Evolutionary conservation across 225 moss, liverwort and hornwort genomes (phyloP).

Genomic region (Bryum argenteum): DNA sequence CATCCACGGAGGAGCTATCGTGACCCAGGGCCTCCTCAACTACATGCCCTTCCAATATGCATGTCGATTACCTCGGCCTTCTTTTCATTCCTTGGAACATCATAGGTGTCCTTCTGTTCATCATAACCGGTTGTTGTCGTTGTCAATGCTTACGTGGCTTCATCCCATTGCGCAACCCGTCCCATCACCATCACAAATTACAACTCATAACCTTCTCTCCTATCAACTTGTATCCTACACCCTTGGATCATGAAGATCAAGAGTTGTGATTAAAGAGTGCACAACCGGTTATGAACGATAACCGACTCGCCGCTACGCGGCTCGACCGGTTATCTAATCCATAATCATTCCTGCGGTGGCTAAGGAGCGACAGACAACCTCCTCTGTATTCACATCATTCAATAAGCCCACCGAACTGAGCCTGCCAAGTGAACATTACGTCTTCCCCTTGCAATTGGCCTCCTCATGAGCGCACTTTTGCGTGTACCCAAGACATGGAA

Average conservation of each 20-base stretch:
- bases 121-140: too few species aligned
- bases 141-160: too few species aligned
- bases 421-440: constrained; percentile 51
- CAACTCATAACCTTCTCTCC: too few species aligned
- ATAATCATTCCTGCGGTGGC: constrained; percentile 63
- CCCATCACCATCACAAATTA: too few species aligned
- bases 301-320: too few species aligned
- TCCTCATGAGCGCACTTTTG: constrained; percentile 75
- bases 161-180: too few species aligned
- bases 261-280: too few species aligned
- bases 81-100: constrained; percentile 61
- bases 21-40: constrained; percentile 50
- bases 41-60: constrained; percentile 49
- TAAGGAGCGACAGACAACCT: constrained; percentile 35
- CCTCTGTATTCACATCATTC: constrained; percentile 69
- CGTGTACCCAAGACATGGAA: too few species aligned
- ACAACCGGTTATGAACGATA: too few species aligned
- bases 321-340: too few species aligned
- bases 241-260: too few species aligned
- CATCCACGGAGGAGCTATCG: constrained; percentile 21
- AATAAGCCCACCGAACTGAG: constrained; percentile 45
- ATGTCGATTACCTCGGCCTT: constrained; percentile 53
- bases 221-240: too few species aligned
- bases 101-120: constrained; percentile 36
- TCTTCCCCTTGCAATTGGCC: constrained; percentile 63